A percentile compares a stretch with the other conserved stretches of the same genome.
Conservation (phyloP, 345 rosid species). For the Cardamine chenopodiifolia region DNA sequence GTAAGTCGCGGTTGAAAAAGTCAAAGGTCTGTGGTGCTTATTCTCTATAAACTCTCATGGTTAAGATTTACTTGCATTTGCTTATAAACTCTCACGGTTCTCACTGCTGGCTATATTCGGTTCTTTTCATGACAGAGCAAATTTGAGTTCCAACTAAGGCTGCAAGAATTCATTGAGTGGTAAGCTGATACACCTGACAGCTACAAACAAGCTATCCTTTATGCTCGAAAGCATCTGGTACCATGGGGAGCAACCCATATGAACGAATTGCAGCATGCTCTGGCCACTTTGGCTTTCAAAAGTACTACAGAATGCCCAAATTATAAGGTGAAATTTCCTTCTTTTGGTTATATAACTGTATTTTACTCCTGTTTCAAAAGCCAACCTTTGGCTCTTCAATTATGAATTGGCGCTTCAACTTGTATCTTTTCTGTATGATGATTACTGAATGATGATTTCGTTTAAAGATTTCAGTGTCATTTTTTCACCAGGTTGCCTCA, state of each 20-base stretch:
- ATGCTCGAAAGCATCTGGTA: slow-evolving; percentile 81
- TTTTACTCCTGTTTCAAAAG: slow-evolving; percentile 9
- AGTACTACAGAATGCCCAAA: slow-evolving; percentile 71
- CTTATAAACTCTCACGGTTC: neutral
- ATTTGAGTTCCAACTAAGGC: slow-evolving; percentile 91
- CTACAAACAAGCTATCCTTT: slow-evolving; percentile 69
- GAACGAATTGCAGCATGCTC: slow-evolving; percentile 79
- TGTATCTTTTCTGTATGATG: slow-evolving; percentile 14
- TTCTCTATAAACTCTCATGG: slow-evolving; percentile 6
- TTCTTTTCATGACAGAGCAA: slow-evolving; percentile 62
- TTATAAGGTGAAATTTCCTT: slow-evolving; percentile 67
- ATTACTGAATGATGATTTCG: slow-evolving; percentile 4
- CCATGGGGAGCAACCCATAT: slow-evolving; percentile 89
- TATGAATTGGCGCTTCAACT: slow-evolving; percentile 16
- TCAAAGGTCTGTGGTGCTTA: slow-evolving; percentile 60
- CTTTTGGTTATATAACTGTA: slow-evolving; percentile 6
- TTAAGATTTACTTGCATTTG: slow-evolving; percentile 22
- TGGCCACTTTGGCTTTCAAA: slow-evolving; percentile 88
- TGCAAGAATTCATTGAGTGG: slow-evolving; percentile 94
- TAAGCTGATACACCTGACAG: slow-evolving; percentile 73
- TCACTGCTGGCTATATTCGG: neutral
- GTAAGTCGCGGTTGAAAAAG: slow-evolving; percentile 87
- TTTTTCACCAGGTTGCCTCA: slow-evolving; percentile 13
- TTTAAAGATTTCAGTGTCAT: neutral
- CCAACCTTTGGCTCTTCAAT: slow-evolving; percentile 3